phyloP scores from a whole-genome alignment of 139 green algal species.

The Asterochloris erici region DNA sequence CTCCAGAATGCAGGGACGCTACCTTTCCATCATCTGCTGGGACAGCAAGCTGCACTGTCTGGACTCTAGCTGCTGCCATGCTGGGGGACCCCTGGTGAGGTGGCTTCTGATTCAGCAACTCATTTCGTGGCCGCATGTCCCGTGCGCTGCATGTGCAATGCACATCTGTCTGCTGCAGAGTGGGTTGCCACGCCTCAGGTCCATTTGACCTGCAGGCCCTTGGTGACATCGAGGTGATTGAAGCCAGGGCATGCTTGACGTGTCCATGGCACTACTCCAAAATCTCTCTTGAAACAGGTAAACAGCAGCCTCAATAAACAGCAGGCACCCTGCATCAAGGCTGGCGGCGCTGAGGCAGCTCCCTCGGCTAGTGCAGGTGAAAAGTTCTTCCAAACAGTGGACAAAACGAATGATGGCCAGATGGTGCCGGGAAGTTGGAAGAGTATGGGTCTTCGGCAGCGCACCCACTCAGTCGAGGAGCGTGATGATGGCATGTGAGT shows the following conservation, averaged over 20 bases:
- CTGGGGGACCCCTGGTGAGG: slow-evolving; percentile 53
- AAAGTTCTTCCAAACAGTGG: background rate
- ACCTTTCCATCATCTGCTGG: slow-evolving; percentile 37
- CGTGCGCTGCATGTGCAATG: background rate
- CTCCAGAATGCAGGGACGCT: slow-evolving; percentile 36
- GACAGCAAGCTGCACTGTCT: slow-evolving; percentile 39
- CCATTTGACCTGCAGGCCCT: slow-evolving; percentile 31
- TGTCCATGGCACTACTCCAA: slow-evolving; percentile 28
- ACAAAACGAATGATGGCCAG: background rate
- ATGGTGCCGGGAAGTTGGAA: background rate
- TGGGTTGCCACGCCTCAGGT: background rate
- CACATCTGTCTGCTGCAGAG: background rate
- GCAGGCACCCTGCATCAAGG: no score
- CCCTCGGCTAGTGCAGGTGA: background rate
- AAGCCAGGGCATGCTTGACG: slow-evolving; percentile 16
- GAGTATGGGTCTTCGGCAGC: slow-evolving; percentile 15
- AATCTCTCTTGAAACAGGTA: background rate
- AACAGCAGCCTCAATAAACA: no score
- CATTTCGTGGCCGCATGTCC: background rate
- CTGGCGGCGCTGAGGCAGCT: no score
- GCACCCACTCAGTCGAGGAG: slow-evolving; percentile 20
- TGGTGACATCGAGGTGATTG: slow-evolving; percentile 49
- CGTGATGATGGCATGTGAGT: slow-evolving; percentile 14
- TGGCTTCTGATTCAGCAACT: background rate
- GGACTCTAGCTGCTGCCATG: slow-evolving; percentile 61